Percentiles rank a stretch among this genome's conserved stretches.
Conservation (phyloP, 352 stramenopile genomes). For the Globisporangium nunn region DNA sequence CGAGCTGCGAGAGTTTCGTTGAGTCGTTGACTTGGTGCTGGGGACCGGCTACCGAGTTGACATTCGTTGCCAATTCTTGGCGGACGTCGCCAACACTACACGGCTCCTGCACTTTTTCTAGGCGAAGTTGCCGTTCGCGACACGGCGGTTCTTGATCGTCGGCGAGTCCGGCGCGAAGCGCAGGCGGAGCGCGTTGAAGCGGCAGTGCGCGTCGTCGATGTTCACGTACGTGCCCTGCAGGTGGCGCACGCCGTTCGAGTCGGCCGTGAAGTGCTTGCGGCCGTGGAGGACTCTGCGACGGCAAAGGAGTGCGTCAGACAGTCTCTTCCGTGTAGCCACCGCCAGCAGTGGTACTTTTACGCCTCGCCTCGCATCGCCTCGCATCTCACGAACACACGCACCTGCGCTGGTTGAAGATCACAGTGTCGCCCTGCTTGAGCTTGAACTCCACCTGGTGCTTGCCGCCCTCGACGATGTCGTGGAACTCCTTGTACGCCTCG, state of each 20-base stretch:
- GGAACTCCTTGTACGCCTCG: conserved; percentile 72
- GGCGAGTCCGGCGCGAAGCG: conserved; percentile 36
- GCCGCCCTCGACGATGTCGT: conserved; percentile 72
- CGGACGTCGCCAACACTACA: no score
- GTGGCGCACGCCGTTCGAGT: conserved; percentile 68
- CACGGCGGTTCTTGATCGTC: conserved; percentile 52
- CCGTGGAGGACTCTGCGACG: conserved; percentile 55
- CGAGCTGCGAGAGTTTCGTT: no score
- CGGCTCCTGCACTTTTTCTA: conserved; percentile 13
- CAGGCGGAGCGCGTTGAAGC: conserved; percentile 69
- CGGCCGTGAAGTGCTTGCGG: conserved; percentile 62
- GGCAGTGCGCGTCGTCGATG: conserved; percentile 82
- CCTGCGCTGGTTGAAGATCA: conserved; percentile 84
- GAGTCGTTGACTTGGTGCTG: no score
- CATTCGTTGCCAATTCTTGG: no score
- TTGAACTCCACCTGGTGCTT: conserved; percentile 72
- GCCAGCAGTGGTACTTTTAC: no score
- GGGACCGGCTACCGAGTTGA: no score
- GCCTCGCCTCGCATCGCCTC: no score
- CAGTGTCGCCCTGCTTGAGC: conserved; percentile 68
- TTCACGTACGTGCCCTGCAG: conserved; percentile 85
- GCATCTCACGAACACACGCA: conserved; percentile 4
- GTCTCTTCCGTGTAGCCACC: no score
- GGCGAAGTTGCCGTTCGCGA: conserved; percentile 67
- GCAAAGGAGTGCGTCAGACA: no score